Evolutionary conservation across 441 rosid genomes (phyloP), one percentile per base, ranked within the genome.

Genomic region (Lepidium campestre): DNA sequence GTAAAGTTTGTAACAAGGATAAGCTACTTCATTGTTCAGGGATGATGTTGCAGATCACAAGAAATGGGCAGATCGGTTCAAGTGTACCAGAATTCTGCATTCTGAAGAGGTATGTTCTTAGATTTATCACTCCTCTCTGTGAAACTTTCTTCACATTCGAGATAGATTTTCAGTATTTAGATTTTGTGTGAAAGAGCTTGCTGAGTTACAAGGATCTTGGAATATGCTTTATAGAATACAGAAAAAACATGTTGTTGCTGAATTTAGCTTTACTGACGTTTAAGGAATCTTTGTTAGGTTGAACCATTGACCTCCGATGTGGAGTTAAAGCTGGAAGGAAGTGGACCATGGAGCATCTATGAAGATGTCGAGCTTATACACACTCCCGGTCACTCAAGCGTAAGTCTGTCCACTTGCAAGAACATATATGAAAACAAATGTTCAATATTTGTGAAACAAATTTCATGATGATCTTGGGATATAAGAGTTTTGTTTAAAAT

Each of bases 11-110:
- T 46, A 29, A 50, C 62, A 31, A 57, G 57, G 48, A 62, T 23
- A 59, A 50, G 14, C 44, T 73, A 50, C 65, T 75, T 68, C 54
- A 32, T 50, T 74, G 34, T 67, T 48, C 72, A 86, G 91, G 74
- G 91, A 86, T 77, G 91, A 83, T 71, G 74, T 86, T 65, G 91
- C 91, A 45, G 91, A 86, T 76, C 91, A 86, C 75, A 74, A 59
- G 59, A 83, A 78, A 70, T 86, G 91, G 91, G 72, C 86, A 62
- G 80, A 75, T 59, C 62, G 82, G 39, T 75, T 86, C 60, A 71
- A 74, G 40, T 75, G 69, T 69, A 75, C 77, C 17, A 77, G 91
- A 71, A 82, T 83, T 70, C 67, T 86, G 64, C 91, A 86, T 64
- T 75, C 81, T 42, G 66, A 31, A 76, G 91, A 86, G 35, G 91